These are phyloP conservation scores for Lyophyllum semitale DNA, from an alignment of 768 basidiomycete species.

Conservation along the genomic window DNA sequence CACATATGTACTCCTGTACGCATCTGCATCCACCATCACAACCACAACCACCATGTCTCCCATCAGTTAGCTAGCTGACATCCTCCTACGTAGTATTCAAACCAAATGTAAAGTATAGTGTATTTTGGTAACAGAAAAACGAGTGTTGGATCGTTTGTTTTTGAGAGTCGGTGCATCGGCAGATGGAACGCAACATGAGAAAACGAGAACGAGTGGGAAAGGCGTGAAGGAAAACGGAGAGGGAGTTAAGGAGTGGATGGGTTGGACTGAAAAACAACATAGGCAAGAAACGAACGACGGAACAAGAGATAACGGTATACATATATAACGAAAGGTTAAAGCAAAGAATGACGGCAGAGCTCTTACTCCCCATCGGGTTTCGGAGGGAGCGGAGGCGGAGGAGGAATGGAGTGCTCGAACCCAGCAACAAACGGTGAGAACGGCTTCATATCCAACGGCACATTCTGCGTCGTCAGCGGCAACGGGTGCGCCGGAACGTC, in stretches of 20 bases:
- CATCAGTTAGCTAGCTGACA: not conserved
- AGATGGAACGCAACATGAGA: not conserved
- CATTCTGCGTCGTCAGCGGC: slow-evolving; percentile 13
- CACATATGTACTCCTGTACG: not conserved
- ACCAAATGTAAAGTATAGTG: slow-evolving; percentile 19
- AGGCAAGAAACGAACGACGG: not conserved
- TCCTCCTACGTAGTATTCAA: slow-evolving; percentile 7
- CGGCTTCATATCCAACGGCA: slow-evolving; percentile 39
- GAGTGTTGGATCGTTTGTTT: slow-evolving; percentile 3
- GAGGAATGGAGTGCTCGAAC: slow-evolving; percentile 30
- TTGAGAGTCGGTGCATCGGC: not conserved
- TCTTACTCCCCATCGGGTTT: slow-evolving; percentile 29
- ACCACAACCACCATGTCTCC: not conserved
- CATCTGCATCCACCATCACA: not conserved
- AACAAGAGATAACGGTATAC: not conserved
- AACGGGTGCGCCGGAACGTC: slow-evolving; percentile 19
- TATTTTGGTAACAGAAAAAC: slow-evolving; percentile 8
- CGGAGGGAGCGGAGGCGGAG: slow-evolving; percentile 36
- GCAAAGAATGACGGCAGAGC: not conserved
- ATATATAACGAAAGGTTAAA: not conserved
- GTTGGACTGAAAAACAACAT: not conserved
- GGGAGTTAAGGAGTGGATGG: not conserved
- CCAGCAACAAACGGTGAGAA: slow-evolving; percentile 50
- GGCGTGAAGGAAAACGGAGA: not conserved
- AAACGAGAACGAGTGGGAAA: not conserved